phyloP scores from a whole-genome alignment of 352 stramenopile species.

The Pythium rhizo-oryzae region DNA sequence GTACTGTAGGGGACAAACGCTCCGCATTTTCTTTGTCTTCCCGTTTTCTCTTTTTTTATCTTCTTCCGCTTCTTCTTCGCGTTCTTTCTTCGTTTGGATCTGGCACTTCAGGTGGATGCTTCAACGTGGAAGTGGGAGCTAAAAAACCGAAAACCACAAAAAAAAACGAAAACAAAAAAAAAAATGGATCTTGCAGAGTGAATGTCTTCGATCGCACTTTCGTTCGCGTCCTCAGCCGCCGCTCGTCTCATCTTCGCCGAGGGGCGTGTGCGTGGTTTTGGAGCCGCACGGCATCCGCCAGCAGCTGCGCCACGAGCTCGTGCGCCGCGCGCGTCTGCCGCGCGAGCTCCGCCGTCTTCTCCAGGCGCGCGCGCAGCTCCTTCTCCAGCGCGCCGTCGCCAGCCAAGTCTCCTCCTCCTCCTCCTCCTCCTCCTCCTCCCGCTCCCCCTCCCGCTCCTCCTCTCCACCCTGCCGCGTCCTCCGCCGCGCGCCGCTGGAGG shows the following conservation, averaged over 20 bases:
- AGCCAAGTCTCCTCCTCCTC: not conserved
- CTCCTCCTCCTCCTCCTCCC: no score
- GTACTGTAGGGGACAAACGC: not conserved
- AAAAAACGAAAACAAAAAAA: no score
- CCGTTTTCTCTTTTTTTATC: not conserved
- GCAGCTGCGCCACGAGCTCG: conserved; percentile 33
- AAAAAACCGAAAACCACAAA: no score
- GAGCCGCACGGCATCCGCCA: conserved; percentile 11
- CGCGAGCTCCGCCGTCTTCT: conserved; percentile 33
- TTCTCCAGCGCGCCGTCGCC: conserved; percentile 4
- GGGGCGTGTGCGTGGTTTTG: not conserved
- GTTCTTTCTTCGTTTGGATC: no score
- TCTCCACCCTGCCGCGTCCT: not conserved
- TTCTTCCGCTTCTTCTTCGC: not conserved
- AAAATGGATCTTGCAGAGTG: no score
- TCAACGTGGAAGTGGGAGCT: no score
- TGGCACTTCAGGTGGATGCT: no score
- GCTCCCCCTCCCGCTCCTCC: no score
- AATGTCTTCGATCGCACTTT: not conserved
- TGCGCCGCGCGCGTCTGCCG: conserved; percentile 32
- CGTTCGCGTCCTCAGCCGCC: conserved; percentile 5
- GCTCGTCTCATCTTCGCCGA: not conserved
- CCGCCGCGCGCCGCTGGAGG: conserved; percentile 11
- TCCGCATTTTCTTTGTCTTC: not conserved
- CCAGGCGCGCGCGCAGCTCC: conserved; percentile 32